Evolutionary conservation across 441 rosid species (phyloP).

Genomic region (Euphorbia celastroides): DNA sequence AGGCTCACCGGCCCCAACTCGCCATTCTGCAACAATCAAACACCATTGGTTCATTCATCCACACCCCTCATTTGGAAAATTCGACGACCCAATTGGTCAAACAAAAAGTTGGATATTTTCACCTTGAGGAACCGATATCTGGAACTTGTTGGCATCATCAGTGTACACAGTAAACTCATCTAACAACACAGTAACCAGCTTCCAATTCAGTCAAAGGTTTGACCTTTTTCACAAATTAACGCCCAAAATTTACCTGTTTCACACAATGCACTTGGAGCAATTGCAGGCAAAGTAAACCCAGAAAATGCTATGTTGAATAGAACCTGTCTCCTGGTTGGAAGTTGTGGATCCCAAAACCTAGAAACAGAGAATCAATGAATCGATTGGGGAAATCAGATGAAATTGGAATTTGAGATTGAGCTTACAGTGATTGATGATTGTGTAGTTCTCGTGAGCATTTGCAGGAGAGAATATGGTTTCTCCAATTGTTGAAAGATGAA

Average conservation of each 20-base stretch:
- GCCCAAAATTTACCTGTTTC: conserved; percentile 34
- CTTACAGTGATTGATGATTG: conserved; percentile 14
- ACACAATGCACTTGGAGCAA: conserved; percentile 40
- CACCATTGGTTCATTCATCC: neutral
- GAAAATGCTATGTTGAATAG: conserved; percentile 42
- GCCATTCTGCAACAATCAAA: conserved; percentile 56
- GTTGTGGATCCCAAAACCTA: conserved; percentile 18
- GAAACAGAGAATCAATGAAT: neutral
- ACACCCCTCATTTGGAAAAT: no score
- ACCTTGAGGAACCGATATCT: conserved; percentile 86
- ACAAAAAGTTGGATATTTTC: neutral
- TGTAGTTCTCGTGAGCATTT: conserved; percentile 12
- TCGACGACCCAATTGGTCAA: neutral
- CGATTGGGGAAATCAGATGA: no score
- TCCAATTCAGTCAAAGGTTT: neutral
- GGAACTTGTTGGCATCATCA: conserved; percentile 76
- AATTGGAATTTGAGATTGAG: neutral
- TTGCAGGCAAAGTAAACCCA: conserved; percentile 40
- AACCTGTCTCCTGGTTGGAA: conserved; percentile 48
- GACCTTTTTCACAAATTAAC: neutral
- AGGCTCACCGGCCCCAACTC: conserved; percentile 58
- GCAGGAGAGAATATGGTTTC: conserved; percentile 21
- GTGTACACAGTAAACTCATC: conserved; percentile 44
- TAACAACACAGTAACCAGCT: no score
- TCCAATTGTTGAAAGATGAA: conserved; percentile 18